These are phyloP conservation scores for Alternaria sp. DNA, from an alignment of 2,329 filamentous ascomycete species.

Conservation along the genomic window DNA sequence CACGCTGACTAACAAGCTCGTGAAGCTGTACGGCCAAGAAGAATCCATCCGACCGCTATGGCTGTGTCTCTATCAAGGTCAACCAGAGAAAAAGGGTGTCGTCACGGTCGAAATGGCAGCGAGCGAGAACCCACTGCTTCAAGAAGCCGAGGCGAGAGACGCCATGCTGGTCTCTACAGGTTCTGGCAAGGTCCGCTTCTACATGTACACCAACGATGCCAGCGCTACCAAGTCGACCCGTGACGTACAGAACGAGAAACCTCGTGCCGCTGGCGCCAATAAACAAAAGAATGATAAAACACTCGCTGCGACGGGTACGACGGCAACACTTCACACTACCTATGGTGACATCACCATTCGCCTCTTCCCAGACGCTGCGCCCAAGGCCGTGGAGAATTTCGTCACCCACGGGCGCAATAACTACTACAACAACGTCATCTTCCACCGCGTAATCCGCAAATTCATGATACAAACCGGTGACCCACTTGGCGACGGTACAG, in stretches of 20 bases:
- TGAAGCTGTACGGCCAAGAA: constrained; percentile 89
- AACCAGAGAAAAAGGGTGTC: constrained; percentile 91
- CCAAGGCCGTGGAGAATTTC: constrained; percentile 97
- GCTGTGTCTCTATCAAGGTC: constrained; percentile 89
- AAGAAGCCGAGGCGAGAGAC: constrained; percentile 89
- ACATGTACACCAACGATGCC: constrained; percentile 95
- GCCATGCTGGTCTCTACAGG: constrained; percentile 88
- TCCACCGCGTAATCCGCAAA: constrained; percentile 95
- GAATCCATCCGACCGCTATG: constrained; percentile 87
- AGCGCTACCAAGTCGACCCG: constrained; percentile 67
- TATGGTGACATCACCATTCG: constrained; percentile 94
- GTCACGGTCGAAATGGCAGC: constrained; percentile 98
- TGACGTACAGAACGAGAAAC: constrained; percentile 95
- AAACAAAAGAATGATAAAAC: constrained; percentile 63
- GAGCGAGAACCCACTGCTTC: constrained; percentile 88
- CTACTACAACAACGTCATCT: constrained; percentile 98
- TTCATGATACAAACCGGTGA: constrained; percentile 98
- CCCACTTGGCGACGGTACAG: constrained; percentile 86
- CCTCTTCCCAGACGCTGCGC: constrained; percentile 90
- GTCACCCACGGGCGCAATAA: constrained; percentile 87
- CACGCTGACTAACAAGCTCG: constrained; percentile 90
- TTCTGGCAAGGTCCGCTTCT: constrained; percentile 89
- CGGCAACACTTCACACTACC: constrained; percentile 88
- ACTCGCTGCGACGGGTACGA: constrained; percentile 75
- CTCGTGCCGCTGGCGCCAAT: constrained; percentile 66